phyloP scores from a whole-genome alignment of 495 filamentous ascomycete genomes.

The Aspergillus hancockii region DNA sequence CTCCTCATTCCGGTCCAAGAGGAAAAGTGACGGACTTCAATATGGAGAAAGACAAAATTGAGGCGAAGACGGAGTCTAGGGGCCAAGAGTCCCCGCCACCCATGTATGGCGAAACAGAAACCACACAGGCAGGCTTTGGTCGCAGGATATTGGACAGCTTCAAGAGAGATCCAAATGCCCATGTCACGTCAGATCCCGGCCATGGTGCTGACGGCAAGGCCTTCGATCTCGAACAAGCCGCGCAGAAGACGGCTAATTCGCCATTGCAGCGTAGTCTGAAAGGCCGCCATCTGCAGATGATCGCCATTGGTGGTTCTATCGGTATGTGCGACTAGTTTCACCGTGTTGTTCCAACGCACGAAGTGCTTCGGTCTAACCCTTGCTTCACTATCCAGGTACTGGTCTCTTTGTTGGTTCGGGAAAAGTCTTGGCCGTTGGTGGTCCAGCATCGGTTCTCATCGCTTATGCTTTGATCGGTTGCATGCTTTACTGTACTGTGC shows the following conservation, averaged over 20 bases:
- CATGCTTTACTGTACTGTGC: slow-evolving; percentile 91
- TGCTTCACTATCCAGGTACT: slow-evolving; percentile 58
- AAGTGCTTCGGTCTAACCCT: background rate
- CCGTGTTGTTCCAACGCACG: background rate
- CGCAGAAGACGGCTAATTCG: slow-evolving; percentile 71
- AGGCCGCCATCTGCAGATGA: slow-evolving; percentile 91
- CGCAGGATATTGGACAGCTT: slow-evolving; percentile 73
- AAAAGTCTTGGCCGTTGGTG: slow-evolving; percentile 71
- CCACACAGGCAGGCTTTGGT: slow-evolving; percentile 33
- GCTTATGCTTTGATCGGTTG: slow-evolving; percentile 79
- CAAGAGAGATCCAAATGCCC: slow-evolving; percentile 71
- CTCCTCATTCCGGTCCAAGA: background rate
- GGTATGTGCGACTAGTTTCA: slow-evolving; percentile 50
- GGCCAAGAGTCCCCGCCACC: slow-evolving; percentile 29
- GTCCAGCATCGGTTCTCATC: slow-evolving; percentile 82
- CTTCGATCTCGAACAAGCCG: slow-evolving; percentile 76
- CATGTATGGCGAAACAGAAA: slow-evolving; percentile 41
- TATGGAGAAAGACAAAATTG: slow-evolving; percentile 44
- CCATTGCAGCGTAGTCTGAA: slow-evolving; percentile 76
- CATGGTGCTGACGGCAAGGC: slow-evolving; percentile 60
- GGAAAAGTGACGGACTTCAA: background rate
- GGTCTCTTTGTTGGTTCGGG: slow-evolving; percentile 92
- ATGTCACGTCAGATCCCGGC: slow-evolving; percentile 54
- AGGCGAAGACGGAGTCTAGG: slow-evolving; percentile 28
- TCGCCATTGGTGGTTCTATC: slow-evolving; percentile 93